These are phyloP conservation scores for Dorcoceras hygrometricum DNA, from an alignment of 257 asterid genomes.

Conservation along the genomic window DNA sequence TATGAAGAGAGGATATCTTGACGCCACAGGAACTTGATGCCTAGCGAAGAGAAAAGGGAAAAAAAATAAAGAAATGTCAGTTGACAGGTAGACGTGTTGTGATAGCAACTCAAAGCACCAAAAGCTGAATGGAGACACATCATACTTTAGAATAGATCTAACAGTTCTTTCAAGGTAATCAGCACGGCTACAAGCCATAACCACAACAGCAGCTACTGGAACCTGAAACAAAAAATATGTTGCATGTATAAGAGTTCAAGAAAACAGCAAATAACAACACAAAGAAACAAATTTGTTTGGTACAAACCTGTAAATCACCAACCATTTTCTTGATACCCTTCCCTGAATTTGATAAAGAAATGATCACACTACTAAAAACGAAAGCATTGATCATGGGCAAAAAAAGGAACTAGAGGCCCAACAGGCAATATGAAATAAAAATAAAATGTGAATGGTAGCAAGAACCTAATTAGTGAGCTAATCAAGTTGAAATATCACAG, in stretches of 20 bases:
- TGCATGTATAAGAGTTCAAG: constrained; percentile 21
- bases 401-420: constrained; percentile 20
- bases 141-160: constrained; percentile 82
- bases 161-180: constrained; percentile 93
- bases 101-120: constrained; percentile 5
- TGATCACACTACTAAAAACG: constrained; percentile 21
- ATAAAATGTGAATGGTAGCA: constrained; percentile 4
- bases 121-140: constrained; percentile 22
- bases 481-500: neutral
- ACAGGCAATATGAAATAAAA: neutral
- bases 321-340: constrained; percentile 66
- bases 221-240: constrained; percentile 50
- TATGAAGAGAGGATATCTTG: constrained; percentile 85
- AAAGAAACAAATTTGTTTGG: constrained; percentile 20
- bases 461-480: constrained; percentile 3
- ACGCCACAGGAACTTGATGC: constrained; percentile 73
- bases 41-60: constrained; percentile 35
- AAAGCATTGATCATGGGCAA: constrained; percentile 19
- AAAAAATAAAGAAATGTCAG: constrained; percentile 11
- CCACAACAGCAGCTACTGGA: constrained; percentile 92
- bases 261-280: constrained; percentile 18
- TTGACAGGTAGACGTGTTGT: constrained; percentile 26
- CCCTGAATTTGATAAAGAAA: constrained; percentile 52
- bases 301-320: constrained; percentile 70
- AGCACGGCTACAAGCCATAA: constrained; percentile 98